Conservation (phyloP, 2,329 filamentous ascomycete species). For the Monosporascus sp. region DNA sequence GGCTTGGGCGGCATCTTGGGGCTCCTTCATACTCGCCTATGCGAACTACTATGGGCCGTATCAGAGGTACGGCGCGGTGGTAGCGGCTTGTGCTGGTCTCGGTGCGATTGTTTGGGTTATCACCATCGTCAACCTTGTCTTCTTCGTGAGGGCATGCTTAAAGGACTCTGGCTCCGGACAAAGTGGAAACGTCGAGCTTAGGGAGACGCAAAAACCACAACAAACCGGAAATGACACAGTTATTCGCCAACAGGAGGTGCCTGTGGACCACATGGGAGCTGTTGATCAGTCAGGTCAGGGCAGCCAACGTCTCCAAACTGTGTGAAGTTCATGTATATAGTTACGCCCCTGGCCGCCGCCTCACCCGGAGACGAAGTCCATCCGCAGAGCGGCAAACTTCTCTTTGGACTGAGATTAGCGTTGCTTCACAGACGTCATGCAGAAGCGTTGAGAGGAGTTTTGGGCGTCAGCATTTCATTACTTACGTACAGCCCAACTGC, state of each 20-base stretch:
- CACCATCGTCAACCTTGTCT: conserved; percentile 31
- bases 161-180: conserved; percentile 12
- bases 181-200: conserved; percentile 23
- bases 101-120: conserved; percentile 38
- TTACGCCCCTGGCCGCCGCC: no score
- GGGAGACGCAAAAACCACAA: conserved; percentile 7
- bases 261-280: no score
- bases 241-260: background rate
- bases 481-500: no score
- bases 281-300: background rate
- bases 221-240: background rate
- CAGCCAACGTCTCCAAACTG: background rate
- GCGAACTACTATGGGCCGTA: conserved; percentile 16
- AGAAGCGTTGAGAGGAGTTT: no score
- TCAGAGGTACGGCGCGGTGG: conserved; percentile 25
- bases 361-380: no score
- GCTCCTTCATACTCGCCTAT: conserved; percentile 21
- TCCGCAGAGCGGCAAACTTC: no score
- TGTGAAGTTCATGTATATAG: no score
- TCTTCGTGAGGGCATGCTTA: conserved; percentile 33
- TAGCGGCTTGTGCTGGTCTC: conserved; percentile 35
- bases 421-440: no score
- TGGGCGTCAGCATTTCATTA: no score
- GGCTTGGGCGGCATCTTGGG: conserved; percentile 36
- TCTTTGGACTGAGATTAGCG: no score